Conservation (phyloP, 371 early-diverging fungal species). For the Saksenaea oblongispora region DNA sequence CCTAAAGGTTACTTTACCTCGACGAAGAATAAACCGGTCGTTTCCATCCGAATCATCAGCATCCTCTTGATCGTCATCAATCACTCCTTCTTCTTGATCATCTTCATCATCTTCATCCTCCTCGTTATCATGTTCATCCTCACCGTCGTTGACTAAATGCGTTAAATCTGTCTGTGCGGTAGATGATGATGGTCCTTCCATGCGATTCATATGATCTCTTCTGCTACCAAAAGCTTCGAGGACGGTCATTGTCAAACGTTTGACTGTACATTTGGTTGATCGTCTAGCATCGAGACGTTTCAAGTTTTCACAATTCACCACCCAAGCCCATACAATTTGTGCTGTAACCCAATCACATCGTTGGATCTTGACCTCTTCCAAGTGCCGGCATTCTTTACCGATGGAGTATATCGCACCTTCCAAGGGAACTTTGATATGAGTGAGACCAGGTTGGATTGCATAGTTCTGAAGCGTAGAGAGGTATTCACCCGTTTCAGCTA, state of each 20-base stretch:
- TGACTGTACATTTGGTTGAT: conserved; percentile 45
- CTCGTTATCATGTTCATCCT: conserved; percentile 7
- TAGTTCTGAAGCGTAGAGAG: conserved; percentile 55
- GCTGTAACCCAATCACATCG: conserved; percentile 65
- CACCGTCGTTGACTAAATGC: neutral
- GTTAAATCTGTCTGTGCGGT: neutral
- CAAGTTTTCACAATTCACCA: conserved; percentile 36
- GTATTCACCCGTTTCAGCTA: conserved; percentile 65
- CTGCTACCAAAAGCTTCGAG: conserved; percentile 13
- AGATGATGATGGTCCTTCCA: neutral
- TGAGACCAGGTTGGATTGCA: conserved; percentile 54
- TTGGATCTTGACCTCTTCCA: conserved; percentile 48
- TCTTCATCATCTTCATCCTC: conserved; percentile 6
- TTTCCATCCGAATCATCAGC: neutral
- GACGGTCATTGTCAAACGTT: conserved; percentile 21
- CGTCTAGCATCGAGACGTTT: conserved; percentile 47
- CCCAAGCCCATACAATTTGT: conserved; percentile 49
- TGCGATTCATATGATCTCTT: neutral
- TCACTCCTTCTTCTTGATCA: neutral
- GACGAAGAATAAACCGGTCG: conserved; percentile 12
- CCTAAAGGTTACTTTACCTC: neutral
- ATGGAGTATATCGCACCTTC: conserved; percentile 47
- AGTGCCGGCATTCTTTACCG: conserved; percentile 45
- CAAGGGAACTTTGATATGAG: conserved; percentile 47
- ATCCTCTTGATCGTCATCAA: neutral